phyloP scores from a whole-genome alignment of 306 rosid species.

The Prunus padus region DNA sequence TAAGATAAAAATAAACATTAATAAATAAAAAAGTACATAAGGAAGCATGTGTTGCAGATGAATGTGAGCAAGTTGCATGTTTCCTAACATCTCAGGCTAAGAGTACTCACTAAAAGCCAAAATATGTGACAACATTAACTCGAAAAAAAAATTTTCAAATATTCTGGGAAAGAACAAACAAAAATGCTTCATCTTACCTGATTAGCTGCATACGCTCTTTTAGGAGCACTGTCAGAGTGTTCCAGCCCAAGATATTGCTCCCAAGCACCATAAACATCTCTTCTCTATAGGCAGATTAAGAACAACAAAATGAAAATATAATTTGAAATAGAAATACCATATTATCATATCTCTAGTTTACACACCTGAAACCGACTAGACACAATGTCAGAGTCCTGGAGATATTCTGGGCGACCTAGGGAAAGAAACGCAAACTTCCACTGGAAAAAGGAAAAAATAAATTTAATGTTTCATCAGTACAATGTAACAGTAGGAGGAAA shows the following conservation, averaged over 20 bases:
- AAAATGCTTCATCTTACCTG: conserved; percentile 44
- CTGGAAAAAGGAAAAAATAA: conserved; percentile 40
- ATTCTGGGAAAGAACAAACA: not conserved
- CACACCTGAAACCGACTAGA: conserved; percentile 83
- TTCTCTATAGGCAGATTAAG: conserved; percentile 49
- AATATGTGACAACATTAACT: too few relatives aligned
- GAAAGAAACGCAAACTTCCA: conserved; percentile 92
- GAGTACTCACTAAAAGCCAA: not conserved
- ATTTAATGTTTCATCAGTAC: not conserved
- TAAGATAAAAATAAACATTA: not conserved
- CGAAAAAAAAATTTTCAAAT: not conserved
- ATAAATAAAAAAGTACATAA: not conserved
- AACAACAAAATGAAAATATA: conserved; percentile 17
- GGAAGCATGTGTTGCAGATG: not conserved
- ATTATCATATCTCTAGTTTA: conserved; percentile 1
- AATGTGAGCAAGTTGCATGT: too few relatives aligned
- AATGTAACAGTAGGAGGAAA: not conserved
- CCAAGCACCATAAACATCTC: conserved; percentile 95
- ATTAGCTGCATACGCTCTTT: conserved; percentile 71
- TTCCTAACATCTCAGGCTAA: not conserved
- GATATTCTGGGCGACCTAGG: conserved; percentile 89
- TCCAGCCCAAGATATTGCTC: conserved; percentile 96
- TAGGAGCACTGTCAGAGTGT: conserved; percentile 85
- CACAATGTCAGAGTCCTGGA: conserved; percentile 73
- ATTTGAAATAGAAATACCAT: conserved; percentile 3